phyloP scores from a whole-genome alignment of 2,329 filamentous ascomycete species.

The Hypoxylon sp. region DNA sequence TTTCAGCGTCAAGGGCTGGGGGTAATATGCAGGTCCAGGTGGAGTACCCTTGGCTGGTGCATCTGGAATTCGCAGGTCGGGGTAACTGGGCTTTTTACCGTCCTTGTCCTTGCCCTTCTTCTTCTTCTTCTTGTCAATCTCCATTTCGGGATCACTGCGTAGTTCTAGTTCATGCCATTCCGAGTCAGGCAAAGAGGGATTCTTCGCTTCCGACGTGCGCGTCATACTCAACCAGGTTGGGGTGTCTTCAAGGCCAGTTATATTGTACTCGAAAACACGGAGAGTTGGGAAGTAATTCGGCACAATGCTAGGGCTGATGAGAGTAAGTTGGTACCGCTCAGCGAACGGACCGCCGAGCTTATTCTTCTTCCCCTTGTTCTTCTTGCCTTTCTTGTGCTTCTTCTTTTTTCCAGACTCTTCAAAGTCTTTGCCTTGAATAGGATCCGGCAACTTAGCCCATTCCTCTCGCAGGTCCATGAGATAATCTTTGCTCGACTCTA shows the following conservation, averaged over 20 bases:
- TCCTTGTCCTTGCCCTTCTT: constrained; percentile 57
- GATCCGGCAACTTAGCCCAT: constrained; percentile 80
- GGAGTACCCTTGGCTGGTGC: constrained; percentile 75
- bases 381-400: constrained; percentile 62
- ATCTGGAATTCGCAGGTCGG: constrained; percentile 71
- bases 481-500: constrained; percentile 78
- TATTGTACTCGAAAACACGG: constrained; percentile 95
- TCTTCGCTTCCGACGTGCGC: constrained; percentile 14
- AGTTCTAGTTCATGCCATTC: constrained; percentile 35
- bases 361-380: constrained; percentile 61
- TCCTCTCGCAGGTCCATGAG: constrained; percentile 76
- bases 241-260: constrained; percentile 73
- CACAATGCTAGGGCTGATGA: constrained; percentile 87
- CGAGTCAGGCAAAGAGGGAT: neutral
- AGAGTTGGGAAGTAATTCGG: constrained; percentile 92
- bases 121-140: constrained; percentile 52
- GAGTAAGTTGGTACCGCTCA: constrained; percentile 82
- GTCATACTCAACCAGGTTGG: constrained; percentile 53
- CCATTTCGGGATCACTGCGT: constrained; percentile 42
- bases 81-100: constrained; percentile 62
- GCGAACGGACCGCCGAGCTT: constrained; percentile 82
- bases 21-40: constrained; percentile 89
- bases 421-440: constrained; percentile 43
- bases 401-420: constrained; percentile 55
- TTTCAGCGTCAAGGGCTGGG: constrained; percentile 79